Base-by-base conservation (phyloP, 164 flowering plant genomes). In the Umbellularia californica region DNA sequence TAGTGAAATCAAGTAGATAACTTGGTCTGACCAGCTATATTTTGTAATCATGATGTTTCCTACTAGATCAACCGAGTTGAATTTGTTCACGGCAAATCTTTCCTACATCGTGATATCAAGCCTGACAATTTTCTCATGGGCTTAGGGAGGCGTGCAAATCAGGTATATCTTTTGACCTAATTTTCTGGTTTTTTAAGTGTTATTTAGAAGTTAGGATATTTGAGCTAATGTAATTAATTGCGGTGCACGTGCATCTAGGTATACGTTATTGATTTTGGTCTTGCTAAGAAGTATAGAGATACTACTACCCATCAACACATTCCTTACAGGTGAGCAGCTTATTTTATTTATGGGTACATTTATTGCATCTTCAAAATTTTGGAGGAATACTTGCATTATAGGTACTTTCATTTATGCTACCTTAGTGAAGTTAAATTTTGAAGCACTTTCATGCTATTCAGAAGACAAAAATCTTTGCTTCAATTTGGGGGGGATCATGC, bases 41-140 rank as follows among this genome's bases (percentile, higher is more conserved):
- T 33, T 52, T 52, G 47, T 27, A 63, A 30, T 22, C 23, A 2
- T 63, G 58, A 17, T 22, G 52, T 50, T 66, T 70, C 50, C 11
- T 58, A 71, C 63, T 79, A 92, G 97, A 90, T 92, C 55, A 91
- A 88, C 76, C 97, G 98, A 28, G 89, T 94, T 60, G 97, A 92
- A 70, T 90, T 88, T 80, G 86, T 92, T 74, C 95, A 94, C 68
- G 80, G 90, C 13, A 90, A 89, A 79, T 89, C 89, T 30, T 90
- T 92, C 76, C 84, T 92, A 27, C 97, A 90, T 80, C 87, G 95
- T 52, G 97, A 92, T 83, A 85, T 94, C 58, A 92, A 94, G 80
- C 97, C 97, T 19, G 97, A 94, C 76, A 92, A 90, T 79, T 94
- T 94, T 76, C 92, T 90, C 24, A 90, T 94, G 98, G 97, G 97